These are phyloP conservation scores for Clarkia xantiana DNA, from an alignment of 345 rosid species.

Conservation along the genomic window DNA sequence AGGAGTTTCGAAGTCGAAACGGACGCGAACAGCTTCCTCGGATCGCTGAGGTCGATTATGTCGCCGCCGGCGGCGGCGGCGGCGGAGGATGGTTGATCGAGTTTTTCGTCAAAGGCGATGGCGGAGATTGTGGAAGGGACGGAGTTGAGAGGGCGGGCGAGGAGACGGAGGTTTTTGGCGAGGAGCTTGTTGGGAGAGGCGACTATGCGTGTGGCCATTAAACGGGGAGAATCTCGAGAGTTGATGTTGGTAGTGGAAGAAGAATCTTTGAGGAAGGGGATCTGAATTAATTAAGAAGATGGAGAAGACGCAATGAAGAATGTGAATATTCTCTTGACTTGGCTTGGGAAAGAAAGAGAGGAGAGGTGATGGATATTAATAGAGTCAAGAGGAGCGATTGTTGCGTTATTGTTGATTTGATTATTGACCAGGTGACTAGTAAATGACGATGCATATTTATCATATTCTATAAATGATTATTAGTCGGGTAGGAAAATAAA, in stretches of 20 bases:
- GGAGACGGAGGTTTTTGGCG: constrained; percentile 14
- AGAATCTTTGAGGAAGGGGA: background rate
- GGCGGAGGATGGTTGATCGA: background rate
- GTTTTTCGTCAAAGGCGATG: constrained; percentile 10
- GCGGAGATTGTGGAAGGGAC: constrained; percentile 27
- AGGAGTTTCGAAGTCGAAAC: constrained; percentile 33
- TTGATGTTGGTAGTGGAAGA: background rate
- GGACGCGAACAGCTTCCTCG: constrained; percentile 34
- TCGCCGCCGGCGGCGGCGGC: background rate
- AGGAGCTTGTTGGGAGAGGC: constrained; percentile 4
- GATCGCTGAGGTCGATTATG: constrained; percentile 36
- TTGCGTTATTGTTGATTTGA: too few species aligned
- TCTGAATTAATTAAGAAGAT: too few species aligned
- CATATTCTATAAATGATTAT: too few species aligned
- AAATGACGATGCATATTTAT: too few species aligned
- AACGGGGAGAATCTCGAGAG: background rate
- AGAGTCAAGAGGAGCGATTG: too few species aligned
- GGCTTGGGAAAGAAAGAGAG: background rate
- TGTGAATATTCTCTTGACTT: background rate
- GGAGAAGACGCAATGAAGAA: constrained; percentile 2
- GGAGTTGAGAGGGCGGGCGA: constrained; percentile 27
- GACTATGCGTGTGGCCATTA: constrained; percentile 2
- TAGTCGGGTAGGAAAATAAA: too few species aligned
- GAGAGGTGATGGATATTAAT: background rate
- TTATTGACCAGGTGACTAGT: too few species aligned